A percentile compares a stretch with the other conserved stretches of the same genome.
phyloP scores from a whole-genome alignment of 1,284 basidiomycete species.

The Ceraceosorus guamensis region DNA sequence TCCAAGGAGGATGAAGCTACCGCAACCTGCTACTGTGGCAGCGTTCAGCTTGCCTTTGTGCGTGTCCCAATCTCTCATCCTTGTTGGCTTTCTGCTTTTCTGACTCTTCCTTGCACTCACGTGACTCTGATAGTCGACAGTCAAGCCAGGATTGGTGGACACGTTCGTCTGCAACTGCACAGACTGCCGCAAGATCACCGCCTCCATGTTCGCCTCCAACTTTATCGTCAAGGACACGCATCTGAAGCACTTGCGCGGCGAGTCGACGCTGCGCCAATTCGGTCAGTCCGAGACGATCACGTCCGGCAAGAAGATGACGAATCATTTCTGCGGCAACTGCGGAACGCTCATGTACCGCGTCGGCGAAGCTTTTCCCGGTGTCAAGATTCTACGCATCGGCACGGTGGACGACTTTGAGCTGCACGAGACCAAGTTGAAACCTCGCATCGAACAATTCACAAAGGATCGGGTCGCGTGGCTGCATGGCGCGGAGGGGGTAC shows the following conservation, averaged over 20 bases:
- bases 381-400: constrained; percentile 38
- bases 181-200: constrained; percentile 48
- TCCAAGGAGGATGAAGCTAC: constrained; percentile 42
- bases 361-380: constrained; percentile 21
- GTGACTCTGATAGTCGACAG: constrained; percentile 24
- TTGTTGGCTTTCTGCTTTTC: background rate
- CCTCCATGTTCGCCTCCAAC: constrained; percentile 48
- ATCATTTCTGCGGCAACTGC: constrained; percentile 48
- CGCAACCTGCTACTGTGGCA: constrained; percentile 48
- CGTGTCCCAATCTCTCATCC: constrained; percentile 12
- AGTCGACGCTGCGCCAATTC: constrained; percentile 36
- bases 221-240: constrained; percentile 36
- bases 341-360: constrained; percentile 47
- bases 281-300: constrained; percentile 28
- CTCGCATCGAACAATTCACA: constrained; percentile 37
- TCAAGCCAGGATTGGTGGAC: constrained; percentile 34
- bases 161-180: constrained; percentile 47
- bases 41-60: constrained; percentile 46
- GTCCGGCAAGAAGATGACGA: constrained; percentile 41
- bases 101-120: background rate
- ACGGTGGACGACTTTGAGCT: constrained; percentile 47
- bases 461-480: constrained; percentile 44
- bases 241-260: constrained; percentile 38
- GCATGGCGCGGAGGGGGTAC: constrained; percentile 14
- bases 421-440: constrained; percentile 42